Base-by-base conservation (phyloP, 1,284 basidiomycete species). In the Ganoderma multipileum region DNA sequence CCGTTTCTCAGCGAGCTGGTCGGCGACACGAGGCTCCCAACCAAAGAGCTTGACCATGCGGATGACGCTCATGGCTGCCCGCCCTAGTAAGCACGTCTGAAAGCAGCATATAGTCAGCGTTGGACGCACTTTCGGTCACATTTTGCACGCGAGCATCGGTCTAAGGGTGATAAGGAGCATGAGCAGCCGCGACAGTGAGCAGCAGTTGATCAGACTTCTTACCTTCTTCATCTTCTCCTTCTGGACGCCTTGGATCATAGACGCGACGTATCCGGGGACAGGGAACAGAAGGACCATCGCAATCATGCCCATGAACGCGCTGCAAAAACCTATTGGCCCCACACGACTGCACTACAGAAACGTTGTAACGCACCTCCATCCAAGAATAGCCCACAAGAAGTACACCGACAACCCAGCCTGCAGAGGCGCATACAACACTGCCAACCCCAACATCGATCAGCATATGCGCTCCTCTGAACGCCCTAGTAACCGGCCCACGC, bases 1-100 rank as follows among this genome's bases (percentile, higher is more conserved):
- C 28, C 85, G 77, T 80, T 85, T 87, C 16, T 78, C 78, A 2
- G 79, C 75, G 9, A 89, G 79, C 47, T 81, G 78, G 20, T 81
- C 79, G 67, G 81, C 77, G 71, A 87, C 83, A 52, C 81, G 78
- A 16, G 76, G 77, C 70, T 88, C 86, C 87, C 87, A 89, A 5
- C 83, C 88, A 70, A 90, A 90, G 74, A 90, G 84, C 78, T 90
- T 89, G 77, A 87, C 79, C 80, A 87, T 87, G 52, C 86, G 79
- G 23, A 82, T 70, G 14, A 82, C 78, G 63, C 70, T 80, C 80
- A 83, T 79, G 20, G 76, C 80, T 81, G 55, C 5, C 20, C 28
- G 26, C 8, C 5, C 36, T 38, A 1, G 23, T 58, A 18, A 64
- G 57, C 39, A 26, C 26, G 16, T 12, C 12, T 16, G 18, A 62